Percentiles rank a stretch among this genome's conserved stretches.
Evolutionary conservation across 805 yeast species (phyloP).

Genomic region (Danielozyma ontarioensis): DNA sequence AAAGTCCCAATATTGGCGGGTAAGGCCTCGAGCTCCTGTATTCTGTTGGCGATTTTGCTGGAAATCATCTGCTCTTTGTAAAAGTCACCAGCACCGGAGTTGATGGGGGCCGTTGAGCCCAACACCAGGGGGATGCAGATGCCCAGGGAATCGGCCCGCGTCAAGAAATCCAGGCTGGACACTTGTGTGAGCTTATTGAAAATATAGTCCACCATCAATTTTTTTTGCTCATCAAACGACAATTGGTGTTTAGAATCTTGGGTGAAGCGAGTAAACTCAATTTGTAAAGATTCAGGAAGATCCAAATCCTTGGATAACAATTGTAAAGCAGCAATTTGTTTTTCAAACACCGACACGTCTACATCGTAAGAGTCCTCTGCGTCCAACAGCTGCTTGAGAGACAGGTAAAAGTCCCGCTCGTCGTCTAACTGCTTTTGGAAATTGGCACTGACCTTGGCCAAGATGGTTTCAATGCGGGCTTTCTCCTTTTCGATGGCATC

Average conservation of each 20-base stretch:
- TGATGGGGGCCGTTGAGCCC: constrained; percentile 23
- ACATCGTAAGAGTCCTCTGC: constrained; percentile 5
- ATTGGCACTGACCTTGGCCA: not conserved
- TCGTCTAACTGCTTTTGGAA: no score
- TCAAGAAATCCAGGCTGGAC: constrained; percentile 15
- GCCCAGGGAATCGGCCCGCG: constrained; percentile 39
- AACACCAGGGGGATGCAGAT: constrained; percentile 19
- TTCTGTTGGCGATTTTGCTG: constrained; percentile 51
- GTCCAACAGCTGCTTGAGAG: not conserved
- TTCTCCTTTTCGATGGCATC: not conserved
- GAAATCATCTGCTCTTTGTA: constrained; percentile 50
- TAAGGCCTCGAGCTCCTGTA: constrained; percentile 55
- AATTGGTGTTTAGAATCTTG: constrained; percentile 1
- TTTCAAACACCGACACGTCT: constrained; percentile 30
- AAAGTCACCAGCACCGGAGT: constrained; percentile 44
- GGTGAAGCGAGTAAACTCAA: constrained; percentile 19
- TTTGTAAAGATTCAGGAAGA: constrained; percentile 50
- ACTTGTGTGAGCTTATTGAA: not conserved
- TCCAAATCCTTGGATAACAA: constrained; percentile 61
- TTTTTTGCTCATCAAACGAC: not conserved
- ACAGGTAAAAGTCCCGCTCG: not conserved
- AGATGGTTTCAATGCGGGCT: not conserved
- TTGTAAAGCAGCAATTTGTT: constrained; percentile 62
- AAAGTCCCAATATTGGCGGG: constrained; percentile 70
- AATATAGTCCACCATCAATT: not conserved